Base-by-base conservation (phyloP, 495 filamentous ascomycete species). In the Annulohypoxylon stygium region DNA sequence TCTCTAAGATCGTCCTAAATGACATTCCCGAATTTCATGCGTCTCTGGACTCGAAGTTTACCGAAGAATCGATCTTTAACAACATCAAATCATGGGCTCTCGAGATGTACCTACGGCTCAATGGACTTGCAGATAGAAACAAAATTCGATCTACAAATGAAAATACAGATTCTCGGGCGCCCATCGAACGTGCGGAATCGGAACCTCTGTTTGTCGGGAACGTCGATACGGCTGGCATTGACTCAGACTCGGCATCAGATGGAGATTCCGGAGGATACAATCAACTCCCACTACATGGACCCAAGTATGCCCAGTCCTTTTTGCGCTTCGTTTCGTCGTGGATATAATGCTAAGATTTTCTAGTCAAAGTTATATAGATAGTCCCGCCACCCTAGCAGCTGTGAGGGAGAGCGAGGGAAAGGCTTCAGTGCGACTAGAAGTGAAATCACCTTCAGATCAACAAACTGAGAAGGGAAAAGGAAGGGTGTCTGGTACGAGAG, bases 291-390 rank as follows among this genome's bases (percentile, higher is more conserved):
- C 20, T 36, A 25, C 51, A 65, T 26, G 59, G 68, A 55, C 58
- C 68, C 3, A 71, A 65, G 73, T 75, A 69, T 10, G 73, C 69
- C 16, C 34, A 26, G 3, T 33, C n/a, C 37, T 9, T 10, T 26
- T 23, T 65, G 2, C 7, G 65, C 10, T 39, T 18, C 14, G 14
- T 3, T 45, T n/a, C 37, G 5, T 1, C 20, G n/a, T 30, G 26
- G 5, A 25, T 6, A 25, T 18, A 4, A 37, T 59, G 25, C 75
- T 78, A 61, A 78, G 57, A 61, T 16, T 14, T 43, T 16, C 5
- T 34, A 78, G 77, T 36, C 67, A 54, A 65, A 76, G 55, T 60
- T 74, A 75, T n/a, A 79, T 79, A 51, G 53, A 70, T 61, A 66
- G 51, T 25, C 34, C 50, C 23, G 43, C 62, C 16, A 43, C 59